These are phyloP conservation scores for Ogataea kodamae DNA, from an alignment of 805 yeast species.

Conservation along the genomic window DNA sequence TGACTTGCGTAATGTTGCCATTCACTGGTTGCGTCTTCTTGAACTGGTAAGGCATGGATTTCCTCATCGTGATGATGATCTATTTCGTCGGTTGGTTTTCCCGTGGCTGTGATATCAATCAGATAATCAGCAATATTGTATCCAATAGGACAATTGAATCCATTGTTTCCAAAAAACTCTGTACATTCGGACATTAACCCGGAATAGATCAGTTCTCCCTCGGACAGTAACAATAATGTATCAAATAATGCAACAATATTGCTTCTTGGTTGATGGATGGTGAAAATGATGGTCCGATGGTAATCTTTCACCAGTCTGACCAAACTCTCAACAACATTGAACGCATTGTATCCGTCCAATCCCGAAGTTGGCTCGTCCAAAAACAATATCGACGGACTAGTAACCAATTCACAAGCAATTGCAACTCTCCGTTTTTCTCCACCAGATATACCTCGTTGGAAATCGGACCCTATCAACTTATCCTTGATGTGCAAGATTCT, in stretches of 20 bases:
- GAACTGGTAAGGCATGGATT: conserved; percentile 29
- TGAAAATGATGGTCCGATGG: conserved; percentile 83
- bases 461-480: conserved; percentile 82
- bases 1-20: conserved; percentile 87
- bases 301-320: conserved; percentile 75
- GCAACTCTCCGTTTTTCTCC: conserved; percentile 92
- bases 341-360: conserved; percentile 88
- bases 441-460: conserved; percentile 88
- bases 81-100: conserved; percentile 14
- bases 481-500: conserved; percentile 82
- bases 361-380: conserved; percentile 96
- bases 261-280: conserved; percentile 96
- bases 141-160: conserved; percentile 81
- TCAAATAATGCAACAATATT: conserved; percentile 92
- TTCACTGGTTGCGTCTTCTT: conserved; percentile 60
- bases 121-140: conserved; percentile 92
- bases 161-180: conserved; percentile 70
- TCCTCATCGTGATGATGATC: conserved; percentile 25
- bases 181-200: conserved; percentile 77
- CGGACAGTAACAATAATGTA: conserved; percentile 71
- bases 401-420: conserved; percentile 89
- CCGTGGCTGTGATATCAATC: conserved; percentile 79
- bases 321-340: conserved; percentile 81
- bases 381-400: conserved; percentile 79
- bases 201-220: conserved; percentile 82